Evolutionary conservation across 176 grass and related monocot genomes (phyloP), one percentile per base, ranked within the genome.

Genomic region (Triticum timopheevii): DNA sequence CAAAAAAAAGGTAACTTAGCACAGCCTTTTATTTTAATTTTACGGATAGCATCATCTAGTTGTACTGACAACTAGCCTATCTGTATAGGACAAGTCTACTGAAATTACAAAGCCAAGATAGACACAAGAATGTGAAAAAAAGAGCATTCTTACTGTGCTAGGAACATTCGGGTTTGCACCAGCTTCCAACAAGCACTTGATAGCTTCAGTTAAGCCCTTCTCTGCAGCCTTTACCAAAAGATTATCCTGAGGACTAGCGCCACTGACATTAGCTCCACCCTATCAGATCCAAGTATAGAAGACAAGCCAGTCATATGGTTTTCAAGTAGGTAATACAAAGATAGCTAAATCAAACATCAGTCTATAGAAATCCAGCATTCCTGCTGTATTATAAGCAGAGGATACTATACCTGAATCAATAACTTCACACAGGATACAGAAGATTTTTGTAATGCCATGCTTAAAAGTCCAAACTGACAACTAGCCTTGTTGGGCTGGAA

Each of bases 181-280:
- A 42, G 39, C 39, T 42, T 42, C 39, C 39, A 42, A 42, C 39
- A 42, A 34, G 33, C 67, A 69, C 67, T 22, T 69, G 8, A 22
- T 36, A 69, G 16, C 66, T 69, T 69, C 66, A 69, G 66, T 69
- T 69, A 69, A 69, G 30, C 65, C 65, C 30, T 68, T 67, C 28
- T 67, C 65, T 34, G 31, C 31, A 68, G 15, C 66, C 16, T 7
- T 35, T 20, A 20, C 31, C 66, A 69, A 69, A 7, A 15, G 66
- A 69, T 10, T 36, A 35, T 27, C 25, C 25, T 27, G 25, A 27
- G 25, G 25, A 27, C 25, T 27, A 27, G 10, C 3, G 20, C 16
- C 16, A 3, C 16, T 20, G 12, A 69, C 66, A 36, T 20, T 69
- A 69, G 31, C 66, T 20, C 16, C 66, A 69, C 31, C 33, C 66